Evolutionary conservation across 148 eudicot species (phyloP), one percentile per base, ranked within the genome.

Genomic region (Linanthus parryae): DNA sequence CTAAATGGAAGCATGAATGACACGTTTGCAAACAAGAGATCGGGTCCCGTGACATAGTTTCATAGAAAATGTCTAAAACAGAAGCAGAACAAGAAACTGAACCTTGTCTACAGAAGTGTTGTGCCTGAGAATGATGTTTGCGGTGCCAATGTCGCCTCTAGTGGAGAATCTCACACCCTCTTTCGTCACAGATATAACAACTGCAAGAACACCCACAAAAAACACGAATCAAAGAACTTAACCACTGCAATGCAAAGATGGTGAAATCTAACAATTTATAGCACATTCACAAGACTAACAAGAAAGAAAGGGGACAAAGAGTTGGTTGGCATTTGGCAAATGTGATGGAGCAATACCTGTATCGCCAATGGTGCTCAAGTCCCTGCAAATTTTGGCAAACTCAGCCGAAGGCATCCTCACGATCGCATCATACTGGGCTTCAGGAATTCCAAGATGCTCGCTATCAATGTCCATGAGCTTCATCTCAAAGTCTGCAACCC

Each of bases 381-480:
- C 76, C 33, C 66, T 62, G 60, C 85, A 75, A 16, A 82, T 76
- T 43, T 57, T 59, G 28, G 77, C 70, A 56, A 82, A 79, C 59
- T 82, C 82, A 16, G 44, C 11, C 2, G 85, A 45, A 5, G 89
- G 89, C 89, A 82, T 82, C 33, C 77, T 61, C 17, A 82, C 85
- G 37, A 79, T 79, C 3, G 80, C 75, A 45, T 83, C 79, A 57
- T 79, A 83, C 37, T 83, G 82, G 25, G 79, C 60, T 50, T 82
- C 89, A 7, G 89, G 89, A 44, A 82, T 76, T 51, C 84, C 85
- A 21, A 79, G 74, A 50, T 76, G 84, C 57, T 82, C 85, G 25
- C 89, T 79, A 53, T 82, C 85, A 33, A 82, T 82, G 56, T 82
- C 89, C 84, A 82, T 79, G 50, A 79, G 69, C 55, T 82, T 82